These are phyloP conservation scores for Colletotrichum tamarilloi DNA, from an alignment of 2,329 filamentous ascomycete genomes.

Conservation along the genomic window DNA sequence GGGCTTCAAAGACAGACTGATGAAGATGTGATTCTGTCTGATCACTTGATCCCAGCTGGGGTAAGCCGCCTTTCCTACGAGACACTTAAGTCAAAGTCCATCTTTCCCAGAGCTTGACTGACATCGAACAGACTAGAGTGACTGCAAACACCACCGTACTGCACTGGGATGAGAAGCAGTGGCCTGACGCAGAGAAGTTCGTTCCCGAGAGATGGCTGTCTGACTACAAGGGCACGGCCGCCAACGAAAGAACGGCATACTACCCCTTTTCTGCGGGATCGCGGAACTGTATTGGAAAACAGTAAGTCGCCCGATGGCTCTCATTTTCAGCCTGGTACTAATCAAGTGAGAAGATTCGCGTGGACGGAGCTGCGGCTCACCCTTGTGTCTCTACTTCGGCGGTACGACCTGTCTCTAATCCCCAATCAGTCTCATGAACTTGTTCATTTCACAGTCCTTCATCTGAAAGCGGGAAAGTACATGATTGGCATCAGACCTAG, in stretches of 20 bases:
- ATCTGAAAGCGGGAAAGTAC: constrained; percentile 7
- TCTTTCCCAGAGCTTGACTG: not conserved
- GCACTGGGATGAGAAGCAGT: constrained; percentile 4
- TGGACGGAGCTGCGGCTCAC: not conserved
- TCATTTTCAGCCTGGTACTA: not conserved
- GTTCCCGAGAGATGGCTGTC: constrained; percentile 14
- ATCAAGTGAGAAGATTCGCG: not conserved
- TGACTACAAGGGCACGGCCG: not conserved
- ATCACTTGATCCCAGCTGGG: not conserved
- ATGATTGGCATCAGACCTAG: not conserved
- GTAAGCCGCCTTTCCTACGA: not conserved
- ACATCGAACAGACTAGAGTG: not conserved
- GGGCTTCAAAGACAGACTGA: not conserved
- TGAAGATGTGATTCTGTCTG: not conserved
- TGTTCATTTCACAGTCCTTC: not conserved
- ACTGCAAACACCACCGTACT: constrained; percentile 4
- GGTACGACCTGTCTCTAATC: not conserved
- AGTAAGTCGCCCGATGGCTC: not conserved
- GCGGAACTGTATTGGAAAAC: not conserved
- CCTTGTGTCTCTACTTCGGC: not conserved
- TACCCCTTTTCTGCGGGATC: not conserved
- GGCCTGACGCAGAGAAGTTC: not conserved
- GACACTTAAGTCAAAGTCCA: too few species aligned
- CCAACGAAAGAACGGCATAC: not conserved
- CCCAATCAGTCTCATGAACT: constrained; percentile 1